Evolutionary conservation across 164 flowering plant genomes (phyloP).

Genomic region (Buxus sempervirens): DNA sequence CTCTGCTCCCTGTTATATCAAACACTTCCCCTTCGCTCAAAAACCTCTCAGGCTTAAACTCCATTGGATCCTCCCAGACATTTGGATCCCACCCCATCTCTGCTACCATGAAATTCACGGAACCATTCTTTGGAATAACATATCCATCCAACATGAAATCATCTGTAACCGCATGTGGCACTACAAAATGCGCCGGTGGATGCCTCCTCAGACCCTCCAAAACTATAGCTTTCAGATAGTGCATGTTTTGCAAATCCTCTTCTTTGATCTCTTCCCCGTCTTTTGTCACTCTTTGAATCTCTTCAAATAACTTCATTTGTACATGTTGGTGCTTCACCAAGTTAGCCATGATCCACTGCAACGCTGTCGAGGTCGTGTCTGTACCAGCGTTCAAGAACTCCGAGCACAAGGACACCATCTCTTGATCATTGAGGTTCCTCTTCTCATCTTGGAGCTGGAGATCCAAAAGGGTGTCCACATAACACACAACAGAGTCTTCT

Average conservation of each 20-base stretch:
- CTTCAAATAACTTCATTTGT: background rate
- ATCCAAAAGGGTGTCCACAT: slow-evolving; percentile 15
- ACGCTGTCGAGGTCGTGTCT: too few relatives aligned
- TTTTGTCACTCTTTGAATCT: background rate
- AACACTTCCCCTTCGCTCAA: too few relatives aligned
- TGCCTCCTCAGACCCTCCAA: background rate
- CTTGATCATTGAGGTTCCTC: too few relatives aligned
- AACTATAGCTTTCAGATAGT: too few relatives aligned
- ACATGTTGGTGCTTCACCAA: background rate
- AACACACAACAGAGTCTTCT: background rate
- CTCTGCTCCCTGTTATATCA: background rate
- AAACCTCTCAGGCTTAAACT: background rate
- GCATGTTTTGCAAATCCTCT: too few relatives aligned
- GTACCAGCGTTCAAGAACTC: too few relatives aligned
- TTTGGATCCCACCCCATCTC: background rate
- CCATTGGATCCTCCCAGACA: slow-evolving; percentile 1
- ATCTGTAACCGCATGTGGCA: background rate
- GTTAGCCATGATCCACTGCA: background rate
- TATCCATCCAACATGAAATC: background rate
- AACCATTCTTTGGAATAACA: background rate
- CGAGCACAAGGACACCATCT: too few relatives aligned
- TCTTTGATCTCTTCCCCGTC: too few relatives aligned
- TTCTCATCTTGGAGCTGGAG: slow-evolving; percentile 2
- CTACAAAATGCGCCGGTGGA: background rate
- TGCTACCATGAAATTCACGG: background rate